phyloP scores from a whole-genome alignment of 2,329 filamentous ascomycete genomes.

The Sarocladiaceae sp. region DNA sequence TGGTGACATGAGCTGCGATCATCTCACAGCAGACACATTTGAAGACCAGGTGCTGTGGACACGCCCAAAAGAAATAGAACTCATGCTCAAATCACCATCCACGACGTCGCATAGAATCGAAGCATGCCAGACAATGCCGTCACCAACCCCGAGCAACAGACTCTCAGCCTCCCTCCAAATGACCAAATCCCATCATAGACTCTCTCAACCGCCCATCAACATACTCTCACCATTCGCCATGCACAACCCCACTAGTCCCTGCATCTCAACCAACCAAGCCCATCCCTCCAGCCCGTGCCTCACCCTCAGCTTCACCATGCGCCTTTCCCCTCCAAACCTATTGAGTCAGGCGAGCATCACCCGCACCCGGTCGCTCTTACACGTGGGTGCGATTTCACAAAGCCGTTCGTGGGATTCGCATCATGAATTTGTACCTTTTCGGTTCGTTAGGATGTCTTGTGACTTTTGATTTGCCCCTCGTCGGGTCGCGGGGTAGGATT shows the following conservation, averaged over 20 bases:
- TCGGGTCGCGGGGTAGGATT: not conserved
- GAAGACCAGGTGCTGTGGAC: no score
- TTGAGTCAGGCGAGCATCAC: not conserved
- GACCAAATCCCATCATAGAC: no score
- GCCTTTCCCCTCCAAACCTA: not conserved
- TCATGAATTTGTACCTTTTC: not conserved
- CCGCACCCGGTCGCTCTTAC: not conserved
- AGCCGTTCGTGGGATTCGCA: not conserved
- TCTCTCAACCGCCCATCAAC: no score
- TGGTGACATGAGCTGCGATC: no score
- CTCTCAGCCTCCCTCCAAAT: no score
- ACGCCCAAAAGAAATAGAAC: no score
- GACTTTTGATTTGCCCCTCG: not conserved
- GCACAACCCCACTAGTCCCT: conserved; percentile 1
- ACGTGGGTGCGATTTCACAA: conserved; percentile 5
- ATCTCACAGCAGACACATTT: no score
- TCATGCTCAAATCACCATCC: no score
- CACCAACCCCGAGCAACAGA: no score
- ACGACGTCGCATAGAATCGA: no score
- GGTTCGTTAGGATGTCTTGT: not conserved
- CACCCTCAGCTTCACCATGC: not conserved
- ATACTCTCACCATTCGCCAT: no score
- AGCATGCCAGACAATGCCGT: no score
- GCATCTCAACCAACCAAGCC: conserved; percentile 2
- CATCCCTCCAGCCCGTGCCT: conserved; percentile 1